Evolutionary conservation across 1,284 basidiomycete genomes (phyloP).

Genomic region (Ceratobasidium sp.): DNA sequence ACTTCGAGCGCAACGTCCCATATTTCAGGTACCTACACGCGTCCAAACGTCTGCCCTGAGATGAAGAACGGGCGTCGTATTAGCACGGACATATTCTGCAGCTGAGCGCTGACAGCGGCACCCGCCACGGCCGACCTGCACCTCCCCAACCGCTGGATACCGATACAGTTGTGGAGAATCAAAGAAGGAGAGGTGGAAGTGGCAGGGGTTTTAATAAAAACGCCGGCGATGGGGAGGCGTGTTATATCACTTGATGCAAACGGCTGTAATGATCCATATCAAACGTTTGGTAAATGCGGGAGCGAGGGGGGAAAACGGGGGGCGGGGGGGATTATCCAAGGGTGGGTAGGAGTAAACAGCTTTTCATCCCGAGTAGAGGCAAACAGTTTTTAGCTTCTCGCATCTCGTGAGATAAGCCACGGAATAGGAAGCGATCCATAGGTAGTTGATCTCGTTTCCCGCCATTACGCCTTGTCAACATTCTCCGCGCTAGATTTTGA

Average conservation of each 20-base stretch:
- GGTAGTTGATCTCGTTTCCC: slow-evolving; percentile 75
- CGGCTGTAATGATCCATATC: slow-evolving; percentile 95
- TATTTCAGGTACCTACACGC: slow-evolving; percentile 72
- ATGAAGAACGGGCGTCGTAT: slow-evolving; percentile 45
- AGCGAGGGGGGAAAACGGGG: slow-evolving; percentile 83
- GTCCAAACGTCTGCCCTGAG: slow-evolving; percentile 32
- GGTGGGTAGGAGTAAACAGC: slow-evolving; percentile 78
- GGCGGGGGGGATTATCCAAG: slow-evolving; percentile 83
- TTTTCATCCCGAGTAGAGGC: slow-evolving; percentile 60
- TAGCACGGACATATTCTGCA: slow-evolving; percentile 23
- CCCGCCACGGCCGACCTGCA: slow-evolving; percentile 28
- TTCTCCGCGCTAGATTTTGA: slow-evolving; percentile 93
- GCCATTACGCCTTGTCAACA: slow-evolving; percentile 94
- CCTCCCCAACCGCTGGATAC: slow-evolving; percentile 47
- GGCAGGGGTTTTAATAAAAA: slow-evolving; percentile 66
- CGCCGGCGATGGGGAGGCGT: slow-evolving; percentile 92
- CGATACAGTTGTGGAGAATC: slow-evolving; percentile 58
- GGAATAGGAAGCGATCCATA: slow-evolving; percentile 85
- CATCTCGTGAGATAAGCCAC: slow-evolving; percentile 93
- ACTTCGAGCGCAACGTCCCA: slow-evolving; percentile 91
- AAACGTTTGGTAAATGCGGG: slow-evolving; percentile 91
- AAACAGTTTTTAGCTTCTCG: slow-evolving; percentile 87
- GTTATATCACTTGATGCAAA: no score
- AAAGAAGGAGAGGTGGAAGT: slow-evolving; percentile 45
- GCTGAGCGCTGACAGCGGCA: slow-evolving; percentile 16